A percentile compares a stretch with the other conserved stretches of the same genome.
These are phyloP conservation scores for Hirschfeldia incana DNA, from an alignment of 345 rosid genomes.

Conservation along the genomic window DNA sequence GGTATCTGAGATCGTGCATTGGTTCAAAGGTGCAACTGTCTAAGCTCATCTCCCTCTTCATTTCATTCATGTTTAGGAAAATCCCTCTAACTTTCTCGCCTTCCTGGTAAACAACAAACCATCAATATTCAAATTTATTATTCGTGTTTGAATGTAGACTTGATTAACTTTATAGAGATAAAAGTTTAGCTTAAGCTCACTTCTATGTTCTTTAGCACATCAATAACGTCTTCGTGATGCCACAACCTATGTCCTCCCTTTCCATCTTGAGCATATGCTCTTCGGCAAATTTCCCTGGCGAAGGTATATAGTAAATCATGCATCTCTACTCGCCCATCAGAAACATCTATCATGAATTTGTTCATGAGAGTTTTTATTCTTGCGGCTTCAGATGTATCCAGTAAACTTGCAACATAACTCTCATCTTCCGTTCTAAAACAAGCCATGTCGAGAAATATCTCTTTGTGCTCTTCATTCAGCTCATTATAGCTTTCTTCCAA, in stretches of 20 bases:
- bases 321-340: slow-evolving; percentile 5
- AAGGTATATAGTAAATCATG: slow-evolving; percentile 38
- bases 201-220: neutral
- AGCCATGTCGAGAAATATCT: slow-evolving; percentile 42
- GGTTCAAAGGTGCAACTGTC: neutral
- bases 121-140: neutral
- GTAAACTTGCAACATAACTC: neutral
- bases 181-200: neutral
- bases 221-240: neutral
- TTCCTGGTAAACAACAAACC: neutral
- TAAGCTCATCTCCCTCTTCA: neutral
- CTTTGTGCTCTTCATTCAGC: neutral
- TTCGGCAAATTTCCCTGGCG: neutral
- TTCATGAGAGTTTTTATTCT: slow-evolving; percentile 13
- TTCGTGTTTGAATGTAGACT: neutral
- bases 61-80: neutral
- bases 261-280: neutral
- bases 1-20: slow-evolving; percentile 30
- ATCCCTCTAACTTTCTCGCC: slow-evolving; percentile 14
- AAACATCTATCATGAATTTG: slow-evolving; percentile 25
- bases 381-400: slow-evolving; percentile 14
- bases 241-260: neutral
- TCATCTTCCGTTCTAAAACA: slow-evolving; percentile 25
- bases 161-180: neutral
- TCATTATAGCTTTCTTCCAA: slow-evolving; percentile 39